Conservation (phyloP, 2,329 filamentous ascomycete genomes). For the Hypoxylon rubiginosum region DNA sequence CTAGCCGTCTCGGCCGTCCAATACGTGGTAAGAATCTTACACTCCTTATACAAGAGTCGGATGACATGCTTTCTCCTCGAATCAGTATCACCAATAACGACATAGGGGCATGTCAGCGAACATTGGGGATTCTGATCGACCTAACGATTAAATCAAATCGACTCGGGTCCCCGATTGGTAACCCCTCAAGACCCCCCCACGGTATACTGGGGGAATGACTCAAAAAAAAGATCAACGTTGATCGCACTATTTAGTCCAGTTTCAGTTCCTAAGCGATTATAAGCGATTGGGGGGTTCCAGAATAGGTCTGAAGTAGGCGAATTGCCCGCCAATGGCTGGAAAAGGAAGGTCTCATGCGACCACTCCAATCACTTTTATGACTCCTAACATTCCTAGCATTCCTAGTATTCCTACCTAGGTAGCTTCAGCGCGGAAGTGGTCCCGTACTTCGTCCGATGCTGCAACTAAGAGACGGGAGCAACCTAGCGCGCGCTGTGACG, state of each 20-base stretch:
- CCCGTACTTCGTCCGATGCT: conserved; percentile 38
- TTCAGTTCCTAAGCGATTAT: conserved; percentile 48
- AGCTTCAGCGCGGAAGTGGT: conserved; percentile 36
- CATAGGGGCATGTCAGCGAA: conserved; percentile 28
- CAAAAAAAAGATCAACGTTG: conserved; percentile 40
- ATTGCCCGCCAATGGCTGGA: conserved; percentile 35
- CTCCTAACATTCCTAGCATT: conserved; percentile 9
- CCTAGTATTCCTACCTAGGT: background rate
- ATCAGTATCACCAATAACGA: conserved; percentile 37
- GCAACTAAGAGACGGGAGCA: conserved; percentile 33
- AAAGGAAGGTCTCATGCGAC: conserved; percentile 49
- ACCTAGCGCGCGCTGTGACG: conserved; percentile 31
- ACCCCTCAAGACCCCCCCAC: conserved; percentile 12
- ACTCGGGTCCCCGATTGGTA: conserved; percentile 3
- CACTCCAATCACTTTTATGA: conserved; percentile 26
- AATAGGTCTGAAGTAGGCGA: conserved; percentile 41
- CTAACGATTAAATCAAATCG: conserved; percentile 5
- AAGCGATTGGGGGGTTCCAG: conserved; percentile 42
- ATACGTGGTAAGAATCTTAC: conserved; percentile 24
- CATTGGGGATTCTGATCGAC: conserved; percentile 24
- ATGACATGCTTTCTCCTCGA: conserved; percentile 33
- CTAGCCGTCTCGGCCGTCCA: conserved; percentile 20
- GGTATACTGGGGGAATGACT: conserved; percentile 35
- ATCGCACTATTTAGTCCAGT: conserved; percentile 47
- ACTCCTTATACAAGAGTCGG: conserved; percentile 29